phyloP scores from a whole-genome alignment of 192 early-diverging fungal genomes.

The Entophlyctis helioformis region DNA sequence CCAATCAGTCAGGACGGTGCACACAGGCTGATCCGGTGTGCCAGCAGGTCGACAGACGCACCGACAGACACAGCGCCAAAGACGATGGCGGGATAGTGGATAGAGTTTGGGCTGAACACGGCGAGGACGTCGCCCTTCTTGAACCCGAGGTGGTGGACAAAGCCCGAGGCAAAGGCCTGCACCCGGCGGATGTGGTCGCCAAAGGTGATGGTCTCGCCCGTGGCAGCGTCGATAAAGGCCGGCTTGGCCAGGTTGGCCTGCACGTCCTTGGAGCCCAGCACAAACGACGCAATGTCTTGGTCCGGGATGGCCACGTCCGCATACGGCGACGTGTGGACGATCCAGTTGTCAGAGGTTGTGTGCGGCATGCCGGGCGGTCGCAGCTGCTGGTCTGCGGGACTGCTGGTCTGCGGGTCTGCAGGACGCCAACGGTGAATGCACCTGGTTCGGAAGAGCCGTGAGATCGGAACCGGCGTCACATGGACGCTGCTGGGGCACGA shows the following conservation, averaged over 20 bases:
- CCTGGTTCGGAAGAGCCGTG: too few species aligned
- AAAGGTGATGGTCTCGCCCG: constrained; percentile 30
- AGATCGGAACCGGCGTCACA: too few species aligned
- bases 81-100: constrained; percentile 46
- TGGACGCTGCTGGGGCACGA: too few species aligned
- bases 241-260: constrained; percentile 7
- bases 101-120: constrained; percentile 59
- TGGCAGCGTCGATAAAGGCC: constrained; percentile 40
- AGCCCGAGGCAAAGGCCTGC: constrained; percentile 37
- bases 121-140: constrained; percentile 59
- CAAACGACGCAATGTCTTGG: constrained; percentile 20
- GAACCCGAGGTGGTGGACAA: constrained; percentile 36
- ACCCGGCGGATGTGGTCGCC: constrained; percentile 26
- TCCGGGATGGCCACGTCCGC: constrained; percentile 18
- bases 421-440: too few species aligned
- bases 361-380: too few species aligned
- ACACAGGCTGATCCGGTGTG: too few species aligned
- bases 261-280: constrained; percentile 2
- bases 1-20: too few species aligned
- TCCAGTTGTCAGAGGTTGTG: constrained; percentile 2
- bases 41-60: constrained; percentile 22
- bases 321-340: constrained; percentile 20
- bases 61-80: constrained; percentile 54
- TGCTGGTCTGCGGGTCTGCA: too few species aligned
- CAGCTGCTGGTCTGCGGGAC: too few species aligned